A percentile compares a stretch with the other conserved stretches of the same genome.
Conservation (phyloP, 257 asterid genomes). For the Jasminum sambac region DNA sequence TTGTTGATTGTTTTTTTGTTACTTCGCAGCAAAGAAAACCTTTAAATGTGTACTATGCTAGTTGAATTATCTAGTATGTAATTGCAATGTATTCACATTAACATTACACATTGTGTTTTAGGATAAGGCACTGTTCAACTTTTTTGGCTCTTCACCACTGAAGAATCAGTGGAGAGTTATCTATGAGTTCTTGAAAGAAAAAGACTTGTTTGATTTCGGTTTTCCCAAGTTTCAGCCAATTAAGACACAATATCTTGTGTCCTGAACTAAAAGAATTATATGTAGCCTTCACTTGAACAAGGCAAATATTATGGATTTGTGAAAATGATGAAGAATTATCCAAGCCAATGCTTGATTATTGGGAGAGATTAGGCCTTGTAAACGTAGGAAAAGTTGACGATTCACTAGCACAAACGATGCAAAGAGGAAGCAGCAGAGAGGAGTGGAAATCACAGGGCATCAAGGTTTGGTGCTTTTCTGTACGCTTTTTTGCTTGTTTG, state of each 20-base stretch:
- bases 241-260: slow-evolving; percentile 56
- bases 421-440: slow-evolving; percentile 57
- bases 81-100: neutral
- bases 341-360: slow-evolving; percentile 61
- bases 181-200: slow-evolving; percentile 52
- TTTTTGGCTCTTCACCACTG: slow-evolving; percentile 62
- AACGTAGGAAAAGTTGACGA: slow-evolving; percentile 51
- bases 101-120: slow-evolving; percentile 19
- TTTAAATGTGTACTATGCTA: too few relatives aligned
- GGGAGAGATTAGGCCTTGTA: slow-evolving; percentile 58
- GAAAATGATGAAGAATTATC: slow-evolving; percentile 51
- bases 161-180: slow-evolving; percentile 65
- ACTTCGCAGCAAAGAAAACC: too few relatives aligned
- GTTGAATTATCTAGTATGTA: too few relatives aligned
- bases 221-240: slow-evolving; percentile 36
- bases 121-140: slow-evolving; percentile 68
- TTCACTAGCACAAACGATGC: slow-evolving; percentile 65
- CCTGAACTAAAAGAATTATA: slow-evolving; percentile 70
- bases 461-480: slow-evolving; percentile 38
- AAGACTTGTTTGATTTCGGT: slow-evolving; percentile 38
- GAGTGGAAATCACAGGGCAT: slow-evolving; percentile 71
- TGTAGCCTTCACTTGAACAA: slow-evolving; percentile 66
- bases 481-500: too few relatives aligned
- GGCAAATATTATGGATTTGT: slow-evolving; percentile 73
- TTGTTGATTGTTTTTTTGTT: too few relatives aligned